These are phyloP conservation scores for Penicillium salamii DNA, from an alignment of 495 filamentous ascomycete species.

Conservation along the genomic window DNA sequence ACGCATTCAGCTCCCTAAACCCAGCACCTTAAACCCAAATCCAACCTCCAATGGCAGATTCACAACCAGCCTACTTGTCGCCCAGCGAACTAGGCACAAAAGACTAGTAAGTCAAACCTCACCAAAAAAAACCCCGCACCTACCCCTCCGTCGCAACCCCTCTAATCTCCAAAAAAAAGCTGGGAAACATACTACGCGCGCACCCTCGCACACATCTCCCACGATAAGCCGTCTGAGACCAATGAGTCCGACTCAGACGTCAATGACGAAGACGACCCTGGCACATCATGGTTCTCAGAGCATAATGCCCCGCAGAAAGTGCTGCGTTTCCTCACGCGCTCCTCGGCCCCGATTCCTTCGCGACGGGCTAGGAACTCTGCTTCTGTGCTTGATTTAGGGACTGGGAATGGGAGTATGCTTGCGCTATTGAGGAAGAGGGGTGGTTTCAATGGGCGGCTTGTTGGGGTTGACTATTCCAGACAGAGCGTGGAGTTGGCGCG, in stretches of 20 bases:
- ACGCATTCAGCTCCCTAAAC: slow-evolving; percentile 2
- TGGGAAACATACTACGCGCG: slow-evolving; percentile 49
- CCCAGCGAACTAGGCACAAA: slow-evolving; percentile 55
- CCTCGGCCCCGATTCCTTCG: slow-evolving; percentile 34
- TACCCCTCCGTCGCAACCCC: slow-evolving; percentile 25
- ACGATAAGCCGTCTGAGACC: slow-evolving; percentile 1
- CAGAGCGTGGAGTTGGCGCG: slow-evolving; percentile 69
- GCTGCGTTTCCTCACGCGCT: slow-evolving; percentile 40
- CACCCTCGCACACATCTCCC: slow-evolving; percentile 39
- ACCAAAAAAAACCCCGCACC: slow-evolving; percentile 11
- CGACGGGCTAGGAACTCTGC: slow-evolving; percentile 31
- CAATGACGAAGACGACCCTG: slow-evolving; percentile 46
- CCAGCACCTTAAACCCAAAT: no score
- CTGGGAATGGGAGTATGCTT: slow-evolving; percentile 87
- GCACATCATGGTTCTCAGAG: slow-evolving; percentile 54
- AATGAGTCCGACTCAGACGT: slow-evolving; percentile 8
- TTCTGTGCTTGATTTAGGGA: slow-evolving; percentile 74
- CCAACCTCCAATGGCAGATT: slow-evolving; percentile 30
- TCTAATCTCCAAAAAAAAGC: no score
- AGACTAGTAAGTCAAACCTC: slow-evolving; percentile 45
- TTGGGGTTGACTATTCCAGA: slow-evolving; percentile 85
- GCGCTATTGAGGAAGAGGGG: slow-evolving; percentile 66
- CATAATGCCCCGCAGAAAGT: slow-evolving; percentile 50
- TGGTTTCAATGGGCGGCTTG: slow-evolving; percentile 57
- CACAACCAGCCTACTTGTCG: slow-evolving; percentile 41